These are phyloP conservation scores for Tuctoria greenei DNA, from an alignment of 176 grass and related monocot species.

Conservation along the genomic window DNA sequence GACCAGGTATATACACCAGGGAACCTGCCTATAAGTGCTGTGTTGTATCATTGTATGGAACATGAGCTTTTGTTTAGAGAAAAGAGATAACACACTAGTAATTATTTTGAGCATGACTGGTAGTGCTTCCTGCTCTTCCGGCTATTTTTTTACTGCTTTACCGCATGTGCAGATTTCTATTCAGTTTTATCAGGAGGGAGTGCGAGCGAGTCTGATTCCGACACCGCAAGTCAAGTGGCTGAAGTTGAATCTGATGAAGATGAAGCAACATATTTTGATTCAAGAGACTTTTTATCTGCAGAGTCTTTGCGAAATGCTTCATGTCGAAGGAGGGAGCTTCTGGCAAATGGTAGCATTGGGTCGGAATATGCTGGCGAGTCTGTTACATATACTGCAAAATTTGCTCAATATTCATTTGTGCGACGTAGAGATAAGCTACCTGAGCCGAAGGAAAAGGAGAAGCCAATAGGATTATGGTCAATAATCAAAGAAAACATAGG, in stretches of 20 bases:
- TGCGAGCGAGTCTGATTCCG: conserved; percentile 81
- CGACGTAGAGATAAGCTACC: conserved; percentile 76
- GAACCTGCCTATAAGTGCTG: neutral
- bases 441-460: conserved; percentile 92
- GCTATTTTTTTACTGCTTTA: conserved; percentile 21
- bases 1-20: neutral
- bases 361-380: conserved; percentile 45
- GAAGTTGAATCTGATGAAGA: conserved; percentile 85
- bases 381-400: conserved; percentile 37
- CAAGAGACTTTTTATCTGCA: conserved; percentile 71
- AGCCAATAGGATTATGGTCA: conserved; percentile 91
- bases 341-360: conserved; percentile 49
- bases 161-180: conserved; percentile 74
- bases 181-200: conserved; percentile 91
- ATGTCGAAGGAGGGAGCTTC: conserved; percentile 65
- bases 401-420: conserved; percentile 60
- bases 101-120: neutral
- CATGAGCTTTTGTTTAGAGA: neutral
- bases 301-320: conserved; percentile 83
- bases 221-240: conserved; percentile 79
- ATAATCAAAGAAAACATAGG: conserved; percentile 99
- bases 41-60: neutral
- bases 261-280: conserved; percentile 83
- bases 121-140: neutral
- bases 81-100: neutral